A percentile compares a stretch with the other conserved stretches of the same genome.
phyloP scores from a whole-genome alignment of 192 early-diverging fungal species.

The Coemansia sp. region DNA sequence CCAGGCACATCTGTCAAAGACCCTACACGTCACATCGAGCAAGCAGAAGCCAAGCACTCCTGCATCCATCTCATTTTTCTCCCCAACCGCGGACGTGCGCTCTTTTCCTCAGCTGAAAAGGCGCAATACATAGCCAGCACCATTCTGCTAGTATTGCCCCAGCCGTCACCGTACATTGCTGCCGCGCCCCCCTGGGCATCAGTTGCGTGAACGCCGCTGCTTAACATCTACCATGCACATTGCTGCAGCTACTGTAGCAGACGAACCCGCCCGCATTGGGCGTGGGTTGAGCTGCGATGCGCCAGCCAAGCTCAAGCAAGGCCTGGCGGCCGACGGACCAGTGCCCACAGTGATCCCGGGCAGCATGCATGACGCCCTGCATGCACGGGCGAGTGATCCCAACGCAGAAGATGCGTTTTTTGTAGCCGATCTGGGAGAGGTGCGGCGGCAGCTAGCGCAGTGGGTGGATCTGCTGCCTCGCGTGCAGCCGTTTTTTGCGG shows the following conservation, averaged over 20 bases:
- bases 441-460: constrained; percentile 80
- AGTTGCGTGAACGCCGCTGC: constrained; percentile 12
- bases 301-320: constrained; percentile 22
- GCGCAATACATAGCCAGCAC: constrained; percentile 14
- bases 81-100: constrained; percentile 11
- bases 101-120: constrained; percentile 26
- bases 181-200: constrained; percentile 43
- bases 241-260: constrained; percentile 3
- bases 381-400: constrained; percentile 40
- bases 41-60: not conserved
- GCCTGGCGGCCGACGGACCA: not conserved
- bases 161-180: constrained; percentile 29
- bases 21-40: not conserved
- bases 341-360: not conserved
- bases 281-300: constrained; percentile 14
- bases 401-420: constrained; percentile 89
- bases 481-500: constrained; percentile 95
- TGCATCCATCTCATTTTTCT: not conserved
- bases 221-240: constrained; percentile 16
- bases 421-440: constrained; percentile 91
- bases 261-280: constrained; percentile 2
- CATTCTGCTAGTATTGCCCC: constrained; percentile 20
- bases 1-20: not conserved
- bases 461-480: constrained; percentile 84
- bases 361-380: constrained; percentile 34